Conservation (phyloP, 441 rosid species). For the Gossypium davidsonii region DNA sequence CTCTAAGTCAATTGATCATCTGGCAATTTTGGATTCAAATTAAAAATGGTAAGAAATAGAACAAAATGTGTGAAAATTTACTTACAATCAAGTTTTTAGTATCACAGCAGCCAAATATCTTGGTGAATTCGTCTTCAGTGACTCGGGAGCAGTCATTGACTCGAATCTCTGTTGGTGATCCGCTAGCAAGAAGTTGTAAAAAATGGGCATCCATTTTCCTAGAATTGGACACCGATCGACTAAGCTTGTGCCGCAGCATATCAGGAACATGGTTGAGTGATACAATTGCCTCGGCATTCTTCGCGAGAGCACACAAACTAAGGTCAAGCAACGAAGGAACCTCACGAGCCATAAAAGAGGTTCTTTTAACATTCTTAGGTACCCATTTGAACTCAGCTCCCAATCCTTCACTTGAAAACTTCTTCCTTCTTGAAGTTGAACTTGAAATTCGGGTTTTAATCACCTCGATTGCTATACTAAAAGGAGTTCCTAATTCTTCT, state of each 20-base stretch:
- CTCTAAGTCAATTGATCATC: not conserved
- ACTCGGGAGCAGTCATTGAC: conserved; percentile 23
- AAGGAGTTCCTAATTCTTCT: conserved; percentile 16
- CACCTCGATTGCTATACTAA: conserved; percentile 24
- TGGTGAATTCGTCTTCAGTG: conserved; percentile 25
- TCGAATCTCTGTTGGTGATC: conserved; percentile 32
- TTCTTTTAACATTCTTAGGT: not conserved
- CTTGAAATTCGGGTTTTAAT: conserved; percentile 25
- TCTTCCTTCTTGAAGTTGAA: not conserved
- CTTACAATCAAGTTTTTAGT: conserved; percentile 28
- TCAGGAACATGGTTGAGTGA: conserved; percentile 40
- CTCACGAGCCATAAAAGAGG: not conserved
- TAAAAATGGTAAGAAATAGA: not conserved
- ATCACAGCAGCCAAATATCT: conserved; percentile 28
- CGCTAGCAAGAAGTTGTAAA: conserved; percentile 30
- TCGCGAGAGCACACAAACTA: conserved; percentile 27
- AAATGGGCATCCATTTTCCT: conserved; percentile 26
- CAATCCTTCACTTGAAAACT: not conserved
- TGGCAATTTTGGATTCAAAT: not conserved
- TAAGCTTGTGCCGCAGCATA: conserved; percentile 28
- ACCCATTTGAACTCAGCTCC: conserved; percentile 14
- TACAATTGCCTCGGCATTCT: conserved; percentile 26
- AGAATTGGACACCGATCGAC: conserved; percentile 18
- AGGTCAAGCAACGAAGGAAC: conserved; percentile 31
- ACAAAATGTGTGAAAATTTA: conserved; percentile 7